Conservation (phyloP, 768 basidiomycete genomes). For the Macrolepiota albuminosa region DNA sequence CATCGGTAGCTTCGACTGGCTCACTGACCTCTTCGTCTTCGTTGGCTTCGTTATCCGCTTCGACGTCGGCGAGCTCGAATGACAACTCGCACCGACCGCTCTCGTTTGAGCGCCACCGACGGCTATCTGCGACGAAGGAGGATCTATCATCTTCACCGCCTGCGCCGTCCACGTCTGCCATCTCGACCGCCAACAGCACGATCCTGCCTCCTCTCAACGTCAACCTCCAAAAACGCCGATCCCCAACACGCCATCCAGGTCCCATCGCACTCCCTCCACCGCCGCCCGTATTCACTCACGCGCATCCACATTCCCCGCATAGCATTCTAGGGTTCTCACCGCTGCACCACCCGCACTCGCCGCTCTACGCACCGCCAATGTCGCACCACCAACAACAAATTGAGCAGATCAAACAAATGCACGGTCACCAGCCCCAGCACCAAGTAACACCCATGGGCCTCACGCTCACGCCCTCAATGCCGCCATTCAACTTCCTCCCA, state of each 20-base stretch:
- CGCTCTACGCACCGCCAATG: conserved; percentile 28
- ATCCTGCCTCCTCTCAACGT: conserved; percentile 28
- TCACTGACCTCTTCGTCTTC: conserved; percentile 5
- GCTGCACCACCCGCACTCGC: conserved; percentile 29
- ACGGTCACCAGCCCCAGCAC: neutral
- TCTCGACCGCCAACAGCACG: conserved; percentile 30
- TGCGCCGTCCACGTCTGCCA: neutral
- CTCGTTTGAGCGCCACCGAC: neutral
- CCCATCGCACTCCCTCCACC: conserved; percentile 67
- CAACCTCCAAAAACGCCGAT: conserved; percentile 9
- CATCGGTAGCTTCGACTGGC: conserved; percentile 4
- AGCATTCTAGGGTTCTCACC: conserved; percentile 22
- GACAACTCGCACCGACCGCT: neutral
- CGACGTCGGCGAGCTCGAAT: conserved; percentile 3
- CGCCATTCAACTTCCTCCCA: conserved; percentile 71
- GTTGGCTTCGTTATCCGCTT: conserved; percentile 8
- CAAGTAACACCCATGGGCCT: conserved; percentile 19
- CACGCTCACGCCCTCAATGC: conserved; percentile 97
- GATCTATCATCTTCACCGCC: neutral
- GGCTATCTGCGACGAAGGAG: neutral
- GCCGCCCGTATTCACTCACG: conserved; percentile 35
- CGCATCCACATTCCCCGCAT: conserved; percentile 20
- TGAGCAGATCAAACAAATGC: conserved; percentile 20
- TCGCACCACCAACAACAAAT: conserved; percentile 23
- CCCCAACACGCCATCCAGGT: conserved; percentile 54